Conservation (phyloP, 169 alveolate species). For the Plasmodium berghei region DNA sequence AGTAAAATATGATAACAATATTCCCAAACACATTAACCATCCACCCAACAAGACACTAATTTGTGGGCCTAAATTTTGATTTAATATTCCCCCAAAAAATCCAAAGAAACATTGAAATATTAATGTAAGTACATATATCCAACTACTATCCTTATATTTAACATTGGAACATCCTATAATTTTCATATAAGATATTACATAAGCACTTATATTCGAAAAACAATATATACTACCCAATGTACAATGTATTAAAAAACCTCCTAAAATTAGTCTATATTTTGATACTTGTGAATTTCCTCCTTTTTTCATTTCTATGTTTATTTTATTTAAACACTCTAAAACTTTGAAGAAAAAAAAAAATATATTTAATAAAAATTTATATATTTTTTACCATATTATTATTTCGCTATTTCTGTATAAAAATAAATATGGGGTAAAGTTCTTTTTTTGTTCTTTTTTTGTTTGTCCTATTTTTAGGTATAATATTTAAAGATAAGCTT, state of each 20-base stretch:
- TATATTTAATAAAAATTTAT: too few species aligned
- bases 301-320: slow-evolving; percentile 48
- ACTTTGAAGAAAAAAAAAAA: neutral
- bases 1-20: slow-evolving; percentile 66
- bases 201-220: slow-evolving; percentile 79
- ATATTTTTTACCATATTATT: too few species aligned
- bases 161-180: slow-evolving; percentile 78
- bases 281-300: slow-evolving; percentile 15
- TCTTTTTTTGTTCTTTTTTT: neutral
- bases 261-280: slow-evolving; percentile 59
- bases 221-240: slow-evolving; percentile 78
- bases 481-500: neutral
- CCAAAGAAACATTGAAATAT: slow-evolving; percentile 73
- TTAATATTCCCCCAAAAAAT: slow-evolving; percentile 68
- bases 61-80: slow-evolving; percentile 71
- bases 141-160: slow-evolving; percentile 72
- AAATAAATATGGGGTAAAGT: too few species aligned
- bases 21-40: slow-evolving; percentile 73
- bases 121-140: slow-evolving; percentile 63
- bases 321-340: neutral
- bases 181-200: slow-evolving; percentile 82
- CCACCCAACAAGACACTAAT: slow-evolving; percentile 72
- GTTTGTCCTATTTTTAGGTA: neutral
- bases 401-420: too few species aligned
- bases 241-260: slow-evolving; percentile 73